Conservation (phyloP, 768 basidiomycete genomes). For the Amanita exitialis region DNA sequence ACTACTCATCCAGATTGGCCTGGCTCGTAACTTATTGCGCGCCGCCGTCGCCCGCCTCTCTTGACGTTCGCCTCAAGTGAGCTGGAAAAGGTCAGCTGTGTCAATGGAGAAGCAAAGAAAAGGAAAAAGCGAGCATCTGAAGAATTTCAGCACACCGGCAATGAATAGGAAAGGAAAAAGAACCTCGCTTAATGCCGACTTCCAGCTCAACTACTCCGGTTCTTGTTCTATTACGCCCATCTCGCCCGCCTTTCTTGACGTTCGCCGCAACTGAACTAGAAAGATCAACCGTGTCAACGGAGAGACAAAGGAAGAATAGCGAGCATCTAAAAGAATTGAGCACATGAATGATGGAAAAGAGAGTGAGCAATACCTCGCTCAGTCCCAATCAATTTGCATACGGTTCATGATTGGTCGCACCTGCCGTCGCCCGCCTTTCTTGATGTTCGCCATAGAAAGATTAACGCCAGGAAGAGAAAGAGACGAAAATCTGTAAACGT, state of each 20-base stretch:
- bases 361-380: background rate
- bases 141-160: too few species aligned
- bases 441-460: too few species aligned
- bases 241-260: background rate
- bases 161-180: background rate
- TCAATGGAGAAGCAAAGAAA: too few species aligned
- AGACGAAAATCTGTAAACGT: too few species aligned
- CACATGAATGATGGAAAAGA: too few species aligned
- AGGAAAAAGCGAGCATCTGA: background rate
- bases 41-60: background rate
- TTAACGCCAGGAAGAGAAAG: too few species aligned
- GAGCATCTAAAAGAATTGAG: too few species aligned
- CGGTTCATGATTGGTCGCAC: background rate
- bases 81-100: too few species aligned
- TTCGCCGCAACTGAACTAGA: too few species aligned
- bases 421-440: background rate
- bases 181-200: background rate
- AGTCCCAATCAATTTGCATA: background rate
- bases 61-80: background rate
- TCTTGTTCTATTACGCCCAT: background rate
- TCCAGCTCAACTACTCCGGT: background rate
- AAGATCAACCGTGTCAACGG: too few species aligned
- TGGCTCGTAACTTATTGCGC: too few species aligned
- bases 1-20: too few species aligned
- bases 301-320: background rate